phyloP scores from a whole-genome alignment of 2,329 filamentous ascomycete genomes.

The Phialophora tarda region DNA sequence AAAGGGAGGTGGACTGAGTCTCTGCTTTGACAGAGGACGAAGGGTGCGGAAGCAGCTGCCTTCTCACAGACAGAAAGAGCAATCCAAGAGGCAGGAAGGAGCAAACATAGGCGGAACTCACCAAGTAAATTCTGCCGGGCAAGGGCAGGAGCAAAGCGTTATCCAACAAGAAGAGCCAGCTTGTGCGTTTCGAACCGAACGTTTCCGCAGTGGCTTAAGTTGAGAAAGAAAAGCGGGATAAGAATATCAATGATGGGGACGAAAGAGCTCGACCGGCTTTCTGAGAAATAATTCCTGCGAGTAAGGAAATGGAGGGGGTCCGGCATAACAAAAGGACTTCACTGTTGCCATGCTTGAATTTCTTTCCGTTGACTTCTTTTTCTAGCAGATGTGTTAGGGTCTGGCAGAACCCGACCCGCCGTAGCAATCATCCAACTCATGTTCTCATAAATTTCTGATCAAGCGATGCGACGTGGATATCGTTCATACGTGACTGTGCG shows the following conservation, averaged over 20 bases:
- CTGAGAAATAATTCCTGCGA: not conserved
- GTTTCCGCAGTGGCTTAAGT: slow-evolving; percentile 6
- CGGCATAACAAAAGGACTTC: slow-evolving; percentile 13
- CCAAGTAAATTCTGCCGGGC: slow-evolving; percentile 7
- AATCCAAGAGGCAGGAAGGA: slow-evolving; percentile 2
- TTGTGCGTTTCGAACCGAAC: not conserved
- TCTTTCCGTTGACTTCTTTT: slow-evolving; percentile 6
- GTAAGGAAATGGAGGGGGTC: not conserved
- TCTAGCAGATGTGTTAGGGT: slow-evolving; percentile 16
- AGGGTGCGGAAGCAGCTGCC: not conserved
- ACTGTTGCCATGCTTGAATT: slow-evolving; percentile 12
- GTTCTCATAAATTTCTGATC: slow-evolving; percentile 4
- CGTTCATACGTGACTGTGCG: slow-evolving; percentile 56
- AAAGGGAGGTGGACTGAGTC: slow-evolving; percentile 1
- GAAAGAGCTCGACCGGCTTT: not conserved
- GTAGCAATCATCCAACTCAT: not conserved
- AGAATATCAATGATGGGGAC: not conserved
- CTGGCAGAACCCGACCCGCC: slow-evolving; percentile 5
- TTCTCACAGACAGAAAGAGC: slow-evolving; percentile 16
- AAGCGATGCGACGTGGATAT: not conserved
- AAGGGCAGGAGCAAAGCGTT: slow-evolving; percentile 18
- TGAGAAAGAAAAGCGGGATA: not conserved
- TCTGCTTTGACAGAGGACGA: slow-evolving; percentile 6
- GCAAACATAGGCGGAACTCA: slow-evolving; percentile 16
- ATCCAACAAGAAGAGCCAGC: slow-evolving; percentile 1